Evolutionary conservation across 148 eudicot genomes (phyloP).

Genomic region (Silene conica): DNA sequence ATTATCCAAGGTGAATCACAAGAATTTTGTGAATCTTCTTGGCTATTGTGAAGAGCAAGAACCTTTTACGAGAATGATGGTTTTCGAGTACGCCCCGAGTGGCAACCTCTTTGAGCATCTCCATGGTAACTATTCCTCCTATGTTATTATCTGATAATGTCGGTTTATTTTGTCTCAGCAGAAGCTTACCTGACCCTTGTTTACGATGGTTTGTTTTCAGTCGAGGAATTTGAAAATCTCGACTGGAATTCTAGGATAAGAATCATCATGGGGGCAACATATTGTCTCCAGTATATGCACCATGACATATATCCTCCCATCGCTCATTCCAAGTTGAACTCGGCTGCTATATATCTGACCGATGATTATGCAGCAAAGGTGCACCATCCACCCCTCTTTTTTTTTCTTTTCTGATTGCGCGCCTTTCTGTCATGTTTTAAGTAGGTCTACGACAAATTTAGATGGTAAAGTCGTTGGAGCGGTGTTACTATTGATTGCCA

Average conservation of each 20-base stretch:
- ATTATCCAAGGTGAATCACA: conserved; percentile 87
- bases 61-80: conserved; percentile 94
- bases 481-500: too few relatives aligned
- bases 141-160: neutral
- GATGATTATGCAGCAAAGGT: conserved; percentile 99
- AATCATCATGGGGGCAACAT: conserved; percentile 80
- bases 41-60: conserved; percentile 93
- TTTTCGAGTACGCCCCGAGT: conserved; percentile 88
- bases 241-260: conserved; percentile 87
- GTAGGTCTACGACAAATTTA: too few relatives aligned
- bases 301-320: conserved; percentile 71
- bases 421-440: neutral
- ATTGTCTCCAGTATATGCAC: conserved; percentile 87
- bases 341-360: conserved; percentile 53
- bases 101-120: conserved; percentile 88
- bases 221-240: conserved; percentile 78
- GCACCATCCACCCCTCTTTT: conserved; percentile 11
- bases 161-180: neutral
- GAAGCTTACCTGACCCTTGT: neutral
- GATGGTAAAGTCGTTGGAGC: too few relatives aligned
- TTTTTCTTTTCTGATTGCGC: neutral
- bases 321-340: conserved; percentile 46
- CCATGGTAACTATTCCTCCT: conserved; percentile 41
- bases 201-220: conserved; percentile 33
- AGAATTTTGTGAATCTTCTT: conserved; percentile 88